These are phyloP conservation scores for Pythium phragmiticola DNA, from an alignment of 352 stramenopile species.

Conservation along the genomic window DNA sequence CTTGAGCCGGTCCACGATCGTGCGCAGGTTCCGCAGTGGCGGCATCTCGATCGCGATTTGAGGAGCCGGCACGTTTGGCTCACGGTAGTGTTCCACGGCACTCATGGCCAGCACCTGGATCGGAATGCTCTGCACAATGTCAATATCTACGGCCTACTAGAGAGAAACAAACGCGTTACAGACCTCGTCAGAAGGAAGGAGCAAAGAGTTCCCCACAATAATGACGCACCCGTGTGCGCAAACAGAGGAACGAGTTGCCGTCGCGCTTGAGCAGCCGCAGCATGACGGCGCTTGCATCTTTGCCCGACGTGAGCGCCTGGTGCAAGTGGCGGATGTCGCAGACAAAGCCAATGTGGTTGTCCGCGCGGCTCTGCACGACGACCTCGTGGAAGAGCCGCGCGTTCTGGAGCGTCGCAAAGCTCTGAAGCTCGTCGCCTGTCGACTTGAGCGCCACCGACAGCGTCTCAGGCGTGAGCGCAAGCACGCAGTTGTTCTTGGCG, in stretches of 20 bases:
- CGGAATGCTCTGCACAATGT: constrained; percentile 84
- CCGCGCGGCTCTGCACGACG: constrained; percentile 65
- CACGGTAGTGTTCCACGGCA: constrained; percentile 65
- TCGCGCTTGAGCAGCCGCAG: constrained; percentile 81
- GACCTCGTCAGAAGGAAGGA: not conserved
- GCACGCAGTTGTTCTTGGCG: constrained; percentile 64
- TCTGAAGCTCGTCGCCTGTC: constrained; percentile 73
- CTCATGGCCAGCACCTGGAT: constrained; percentile 80
- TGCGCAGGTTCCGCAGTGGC: constrained; percentile 57
- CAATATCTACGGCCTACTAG: constrained; percentile 68
- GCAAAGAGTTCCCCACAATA: not conserved
- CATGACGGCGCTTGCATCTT: constrained; percentile 77
- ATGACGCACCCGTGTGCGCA: constrained; percentile 49
- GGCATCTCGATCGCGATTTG: constrained; percentile 85
- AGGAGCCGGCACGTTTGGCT: constrained; percentile 72
- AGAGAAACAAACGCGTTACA: not conserved
- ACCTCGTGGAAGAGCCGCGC: constrained; percentile 70
- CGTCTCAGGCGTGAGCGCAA: constrained; percentile 65
- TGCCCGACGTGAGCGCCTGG: constrained; percentile 70
- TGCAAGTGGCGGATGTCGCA: constrained; percentile 76
- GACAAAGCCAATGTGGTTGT: constrained; percentile 81
- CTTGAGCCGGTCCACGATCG: constrained; percentile 72
- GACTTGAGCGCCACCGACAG: constrained; percentile 69
- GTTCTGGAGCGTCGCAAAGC: constrained; percentile 68
- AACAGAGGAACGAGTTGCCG: constrained; percentile 67